Evolutionary conservation across 2,329 filamentous ascomycete species (phyloP).

Genomic region (Periglandula ipomoeae): DNA sequence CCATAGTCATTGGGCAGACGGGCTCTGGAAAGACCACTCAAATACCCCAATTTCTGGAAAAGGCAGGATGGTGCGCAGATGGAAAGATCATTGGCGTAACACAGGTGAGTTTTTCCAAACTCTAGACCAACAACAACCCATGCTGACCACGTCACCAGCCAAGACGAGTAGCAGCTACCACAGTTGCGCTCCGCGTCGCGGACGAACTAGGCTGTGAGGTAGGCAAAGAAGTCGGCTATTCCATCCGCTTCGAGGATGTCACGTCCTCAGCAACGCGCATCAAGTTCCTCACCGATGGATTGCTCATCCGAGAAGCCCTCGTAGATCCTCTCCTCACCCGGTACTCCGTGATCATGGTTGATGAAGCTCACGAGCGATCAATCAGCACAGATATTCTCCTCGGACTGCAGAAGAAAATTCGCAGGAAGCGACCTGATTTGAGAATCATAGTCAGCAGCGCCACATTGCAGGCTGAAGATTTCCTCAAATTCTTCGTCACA

Average conservation of each 20-base stretch:
- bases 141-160: slow-evolving; percentile 44
- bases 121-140: background rate
- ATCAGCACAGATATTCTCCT: slow-evolving; percentile 87
- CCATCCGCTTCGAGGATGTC: slow-evolving; percentile 84
- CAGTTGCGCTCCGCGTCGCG: slow-evolving; percentile 78
- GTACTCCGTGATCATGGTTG: slow-evolving; percentile 95
- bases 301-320: slow-evolving; percentile 83
- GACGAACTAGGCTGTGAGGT: slow-evolving; percentile 80
- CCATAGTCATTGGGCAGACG: slow-evolving; percentile 86
- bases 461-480: slow-evolving; percentile 81
- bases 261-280: slow-evolving; percentile 79
- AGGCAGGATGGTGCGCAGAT: slow-evolving; percentile 79
- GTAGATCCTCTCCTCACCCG: slow-evolving; percentile 84
- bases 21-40: slow-evolving; percentile 95
- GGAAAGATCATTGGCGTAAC: slow-evolving; percentile 82
- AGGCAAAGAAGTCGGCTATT: slow-evolving; percentile 88
- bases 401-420: slow-evolving; percentile 84
- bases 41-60: slow-evolving; percentile 81
- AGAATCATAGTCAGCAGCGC: slow-evolving; percentile 89
- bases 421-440: slow-evolving; percentile 68
- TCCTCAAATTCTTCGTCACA: slow-evolving; percentile 64
- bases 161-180: slow-evolving; percentile 81
- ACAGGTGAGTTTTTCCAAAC: slow-evolving; percentile 52
- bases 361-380: slow-evolving; percentile 91
- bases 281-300: slow-evolving; percentile 91